Percentiles rank a stretch among this genome's conserved stretches.
Evolutionary conservation across 257 asterid genomes (phyloP).

Genomic region (Lycium barbarum): DNA sequence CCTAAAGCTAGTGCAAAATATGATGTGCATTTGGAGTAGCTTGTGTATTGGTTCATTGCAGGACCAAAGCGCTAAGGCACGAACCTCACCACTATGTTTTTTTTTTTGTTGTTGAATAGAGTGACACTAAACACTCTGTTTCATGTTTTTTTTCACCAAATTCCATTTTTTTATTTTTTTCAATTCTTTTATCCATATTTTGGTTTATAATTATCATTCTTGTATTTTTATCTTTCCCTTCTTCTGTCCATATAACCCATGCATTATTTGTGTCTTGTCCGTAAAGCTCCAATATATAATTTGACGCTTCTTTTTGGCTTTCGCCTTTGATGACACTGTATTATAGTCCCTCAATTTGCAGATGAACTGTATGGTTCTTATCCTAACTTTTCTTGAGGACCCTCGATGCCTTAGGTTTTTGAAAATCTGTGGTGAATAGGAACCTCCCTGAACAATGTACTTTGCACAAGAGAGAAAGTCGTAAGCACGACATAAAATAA

Average conservation of each 20-base stretch:
- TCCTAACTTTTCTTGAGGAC: slow-evolving; percentile 7
- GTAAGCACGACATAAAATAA: neutral
- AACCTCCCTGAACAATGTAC: slow-evolving; percentile 11
- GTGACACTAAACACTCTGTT: neutral
- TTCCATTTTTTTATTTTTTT: neutral
- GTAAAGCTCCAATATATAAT: neutral
- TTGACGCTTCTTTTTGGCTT: neutral
- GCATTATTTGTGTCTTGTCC: neutral
- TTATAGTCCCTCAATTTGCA: slow-evolving; percentile 11
- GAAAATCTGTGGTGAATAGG: slow-evolving; percentile 1
- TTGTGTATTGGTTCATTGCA: neutral
- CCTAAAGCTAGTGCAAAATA: slow-evolving; percentile 13
- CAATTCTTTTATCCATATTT: neutral
- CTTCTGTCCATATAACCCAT: slow-evolving; percentile 7
- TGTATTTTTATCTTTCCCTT: slow-evolving; percentile 17
- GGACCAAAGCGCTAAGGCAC: neutral
- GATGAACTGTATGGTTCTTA: slow-evolving; percentile 7
- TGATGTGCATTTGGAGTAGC: neutral
- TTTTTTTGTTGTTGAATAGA: neutral
- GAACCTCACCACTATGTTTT: neutral
- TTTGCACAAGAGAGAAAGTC: neutral
- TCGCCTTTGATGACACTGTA: neutral
- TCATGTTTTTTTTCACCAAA: neutral
- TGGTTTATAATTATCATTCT: neutral
- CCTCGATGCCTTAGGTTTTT: neutral